phyloP scores from a whole-genome alignment of 805 yeast species.

The Yarrowia sp. region DNA sequence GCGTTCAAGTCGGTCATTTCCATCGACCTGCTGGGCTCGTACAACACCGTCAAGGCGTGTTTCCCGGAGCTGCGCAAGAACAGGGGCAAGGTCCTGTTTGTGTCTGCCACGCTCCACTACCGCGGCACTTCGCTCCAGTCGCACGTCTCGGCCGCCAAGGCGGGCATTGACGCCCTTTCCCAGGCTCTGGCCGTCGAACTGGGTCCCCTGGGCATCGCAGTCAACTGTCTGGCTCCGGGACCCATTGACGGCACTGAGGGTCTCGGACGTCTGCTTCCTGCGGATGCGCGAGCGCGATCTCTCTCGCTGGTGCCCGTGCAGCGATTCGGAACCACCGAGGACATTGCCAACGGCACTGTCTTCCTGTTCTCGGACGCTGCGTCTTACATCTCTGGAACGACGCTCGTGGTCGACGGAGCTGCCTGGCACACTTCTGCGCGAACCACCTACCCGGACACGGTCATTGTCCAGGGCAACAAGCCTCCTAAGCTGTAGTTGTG shows the following conservation, averaged over 20 bases:
- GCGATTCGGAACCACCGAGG: conserved; percentile 58
- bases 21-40: conserved; percentile 85
- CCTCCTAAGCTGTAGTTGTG: neutral
- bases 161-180: conserved; percentile 87
- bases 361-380: conserved; percentile 83
- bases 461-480: conserved; percentile 15
- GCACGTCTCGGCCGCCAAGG: conserved; percentile 94
- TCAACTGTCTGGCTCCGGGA: conserved; percentile 90
- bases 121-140: conserved; percentile 83
- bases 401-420: conserved; percentile 85
- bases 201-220: conserved; percentile 83
- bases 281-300: conserved; percentile 42
- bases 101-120: conserved; percentile 86
- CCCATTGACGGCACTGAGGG: conserved; percentile 88
- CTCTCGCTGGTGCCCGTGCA: conserved; percentile 48
- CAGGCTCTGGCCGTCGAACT: conserved; percentile 83
- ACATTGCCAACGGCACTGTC: conserved; percentile 85
- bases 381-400: conserved; percentile 69
- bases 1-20: conserved; percentile 86
- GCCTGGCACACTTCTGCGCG: conserved; percentile 60
- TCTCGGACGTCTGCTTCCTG: conserved; percentile 55
- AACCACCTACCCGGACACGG: neutral
- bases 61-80: conserved; percentile 60
- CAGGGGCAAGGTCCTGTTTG: conserved; percentile 75
- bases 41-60: conserved; percentile 83